phyloP scores from a whole-genome alignment of 345 rosid species.

The Eucalyptus grandis region DNA sequence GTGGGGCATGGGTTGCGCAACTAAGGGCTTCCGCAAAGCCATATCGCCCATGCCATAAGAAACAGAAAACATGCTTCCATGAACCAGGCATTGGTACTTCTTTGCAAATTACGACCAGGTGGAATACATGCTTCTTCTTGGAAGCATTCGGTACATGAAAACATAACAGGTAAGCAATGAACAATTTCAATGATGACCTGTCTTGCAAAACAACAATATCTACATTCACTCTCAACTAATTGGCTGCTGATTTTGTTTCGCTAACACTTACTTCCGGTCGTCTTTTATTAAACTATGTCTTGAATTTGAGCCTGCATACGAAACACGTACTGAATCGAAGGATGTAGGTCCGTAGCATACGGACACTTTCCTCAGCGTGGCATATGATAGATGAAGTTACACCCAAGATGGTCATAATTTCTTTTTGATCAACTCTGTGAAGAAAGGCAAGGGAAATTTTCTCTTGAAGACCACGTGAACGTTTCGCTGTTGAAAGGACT shows the following conservation, averaged over 20 bases:
- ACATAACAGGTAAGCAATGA: not conserved
- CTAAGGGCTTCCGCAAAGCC: conserved; percentile 32
- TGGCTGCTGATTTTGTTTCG: conserved; percentile 54
- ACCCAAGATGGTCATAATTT: not conserved
- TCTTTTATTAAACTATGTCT: not conserved
- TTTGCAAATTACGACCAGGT: conserved; percentile 44
- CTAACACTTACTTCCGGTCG: conserved; percentile 25
- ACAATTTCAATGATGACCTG: not conserved
- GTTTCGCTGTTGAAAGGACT: not conserved
- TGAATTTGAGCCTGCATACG: not conserved
- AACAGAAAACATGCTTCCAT: conserved; percentile 43
- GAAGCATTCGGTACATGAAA: conserved; percentile 28
- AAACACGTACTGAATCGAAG: not conserved
- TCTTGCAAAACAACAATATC: not conserved
- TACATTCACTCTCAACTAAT: not conserved
- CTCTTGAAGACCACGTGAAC: not conserved
- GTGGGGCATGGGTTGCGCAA: conserved; percentile 43
- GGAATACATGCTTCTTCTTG: conserved; percentile 56
- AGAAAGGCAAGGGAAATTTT: not conserved
- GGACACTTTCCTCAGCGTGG: not conserved
- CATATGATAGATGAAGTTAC: not conserved
- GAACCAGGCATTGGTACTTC: conserved; percentile 38
- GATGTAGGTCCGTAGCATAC: not conserved
- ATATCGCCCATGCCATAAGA: conserved; percentile 47
- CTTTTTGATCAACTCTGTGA: not conserved